A percentile compares a stretch with the other conserved stretches of the same genome.
Conservation (phyloP, 305 asterid genomes). For the Fraxinus baroniana region DNA sequence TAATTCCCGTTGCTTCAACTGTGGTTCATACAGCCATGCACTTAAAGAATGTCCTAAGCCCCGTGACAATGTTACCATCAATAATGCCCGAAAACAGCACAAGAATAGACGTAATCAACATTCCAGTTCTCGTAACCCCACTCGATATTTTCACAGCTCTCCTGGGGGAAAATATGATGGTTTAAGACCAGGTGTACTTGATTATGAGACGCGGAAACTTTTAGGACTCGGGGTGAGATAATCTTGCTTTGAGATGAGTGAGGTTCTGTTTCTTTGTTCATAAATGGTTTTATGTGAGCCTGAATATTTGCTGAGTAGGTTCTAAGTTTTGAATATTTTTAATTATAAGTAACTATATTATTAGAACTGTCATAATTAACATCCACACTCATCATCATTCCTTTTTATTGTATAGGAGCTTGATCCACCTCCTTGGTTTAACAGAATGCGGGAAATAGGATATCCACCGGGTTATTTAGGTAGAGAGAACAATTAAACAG, state of each 20-base stretch:
- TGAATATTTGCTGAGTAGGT: not conserved
- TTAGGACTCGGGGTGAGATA: constrained; percentile 84
- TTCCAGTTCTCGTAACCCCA: constrained; percentile 66
- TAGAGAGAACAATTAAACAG: constrained; percentile 27
- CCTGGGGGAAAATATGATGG: constrained; percentile 91
- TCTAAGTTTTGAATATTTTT: not conserved
- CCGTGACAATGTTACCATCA: constrained; percentile 77
- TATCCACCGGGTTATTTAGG: constrained; percentile 99
- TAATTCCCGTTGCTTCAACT: constrained; percentile 87
- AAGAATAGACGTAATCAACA: constrained; percentile 57
- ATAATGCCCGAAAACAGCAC: constrained; percentile 83
- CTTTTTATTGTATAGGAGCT: constrained; percentile 53
- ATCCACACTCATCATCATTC: constrained; percentile 17
- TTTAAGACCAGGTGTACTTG: constrained; percentile 78
- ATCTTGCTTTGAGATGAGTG: constrained; percentile 14
- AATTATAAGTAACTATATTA: not conserved
- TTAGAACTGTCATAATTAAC: not conserved
- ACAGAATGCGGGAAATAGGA: constrained; percentile 94
- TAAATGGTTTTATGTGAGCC: not conserved
- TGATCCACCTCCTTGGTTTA: constrained; percentile 99
- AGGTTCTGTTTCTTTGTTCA: constrained; percentile 3
- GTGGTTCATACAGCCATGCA: constrained; percentile 85
- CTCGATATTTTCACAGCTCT: constrained; percentile 80
- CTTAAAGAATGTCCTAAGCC: constrained; percentile 89
- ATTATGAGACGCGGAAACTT: constrained; percentile 67